Evolutionary conservation across 164 flowering plant species (phyloP), one percentile per base, ranked within the genome.

Genomic region (Aristolochia californica): DNA sequence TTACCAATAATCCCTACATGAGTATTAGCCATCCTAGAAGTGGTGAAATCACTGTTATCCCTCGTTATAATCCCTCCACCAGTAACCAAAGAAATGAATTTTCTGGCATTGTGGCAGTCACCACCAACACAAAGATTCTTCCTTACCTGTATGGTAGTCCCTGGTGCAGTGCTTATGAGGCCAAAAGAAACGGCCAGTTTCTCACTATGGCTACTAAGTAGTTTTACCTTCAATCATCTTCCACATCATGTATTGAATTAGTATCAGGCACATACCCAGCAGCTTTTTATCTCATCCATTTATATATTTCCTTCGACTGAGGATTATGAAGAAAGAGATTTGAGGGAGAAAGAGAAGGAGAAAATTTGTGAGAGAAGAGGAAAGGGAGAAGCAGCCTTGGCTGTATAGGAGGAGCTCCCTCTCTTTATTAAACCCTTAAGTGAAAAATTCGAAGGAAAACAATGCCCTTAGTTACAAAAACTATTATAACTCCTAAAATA

Each of bases 1-100:
- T 83, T 76, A 87, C 95, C 95, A 87, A 49, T 80, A 87, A 71
- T 85, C 95, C 59, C 86, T 80, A 66, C 95, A 87, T 40, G 95
- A 87, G 60, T 91, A 87, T 13, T 43, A 45, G 18, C 95, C 89
- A 47, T 84, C 64, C 71, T 72, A 78, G 76, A 87, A 85, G 67
- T 83, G 89, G 64, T 87, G 95, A 58, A 87, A 85, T 56, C 89
- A 71, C 11, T 78, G 82, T 83, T 80, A 63, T 84, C 91, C 15
- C 91, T 72, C 54, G 83, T 87, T 17, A 87, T 66, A 38, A 87
- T 85, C 52, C 83, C 95, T 50, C 95, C 48, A 47, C 75, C 75
- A 20, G 87, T 80, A 51, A 86, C 87, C 27, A 80, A 77, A 10
- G 87, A 83, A 24, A 85, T 83, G 59, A 76, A 83, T 62, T 78